Conservation (phyloP, 2,329 filamentous ascomycete genomes). For the Zymoseptoria pseudotritici region DNA sequence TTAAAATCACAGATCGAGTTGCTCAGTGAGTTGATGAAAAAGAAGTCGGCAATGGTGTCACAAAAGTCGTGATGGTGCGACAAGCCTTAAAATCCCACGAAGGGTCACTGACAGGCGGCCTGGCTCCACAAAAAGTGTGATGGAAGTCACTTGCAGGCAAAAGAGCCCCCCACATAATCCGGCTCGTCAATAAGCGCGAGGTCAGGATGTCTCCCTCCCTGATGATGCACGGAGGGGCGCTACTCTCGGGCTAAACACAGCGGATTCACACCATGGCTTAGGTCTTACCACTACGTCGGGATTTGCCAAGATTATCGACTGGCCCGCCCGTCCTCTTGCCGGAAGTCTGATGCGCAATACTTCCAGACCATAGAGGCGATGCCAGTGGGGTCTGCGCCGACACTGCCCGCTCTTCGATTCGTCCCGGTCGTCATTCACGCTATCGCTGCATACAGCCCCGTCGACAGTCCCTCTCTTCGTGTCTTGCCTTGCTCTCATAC, state of each 20-base stretch:
- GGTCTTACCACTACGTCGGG: background rate
- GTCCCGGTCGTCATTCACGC: background rate
- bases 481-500: background rate
- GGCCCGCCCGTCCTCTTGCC: background rate
- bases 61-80: conserved; percentile 1
- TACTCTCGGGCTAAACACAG: no score
- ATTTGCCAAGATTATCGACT: background rate
- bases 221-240: background rate
- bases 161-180: no score
- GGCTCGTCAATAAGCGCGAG: no score
- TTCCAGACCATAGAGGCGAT: background rate
- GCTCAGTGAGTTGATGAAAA: conserved; percentile 12
- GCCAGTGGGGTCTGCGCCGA: background rate
- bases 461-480: background rate
- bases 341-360: background rate
- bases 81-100: background rate
- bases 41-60: background rate
- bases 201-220: no score
- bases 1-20: conserved; percentile 16
- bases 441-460: background rate
- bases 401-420: background rate
- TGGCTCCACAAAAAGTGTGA: background rate
- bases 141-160: background rate
- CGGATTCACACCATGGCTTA: no score
- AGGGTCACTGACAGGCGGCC: background rate